Base-by-base conservation (phyloP, 2,329 filamentous ascomycete species). In the Pezicula carpinea region DNA sequence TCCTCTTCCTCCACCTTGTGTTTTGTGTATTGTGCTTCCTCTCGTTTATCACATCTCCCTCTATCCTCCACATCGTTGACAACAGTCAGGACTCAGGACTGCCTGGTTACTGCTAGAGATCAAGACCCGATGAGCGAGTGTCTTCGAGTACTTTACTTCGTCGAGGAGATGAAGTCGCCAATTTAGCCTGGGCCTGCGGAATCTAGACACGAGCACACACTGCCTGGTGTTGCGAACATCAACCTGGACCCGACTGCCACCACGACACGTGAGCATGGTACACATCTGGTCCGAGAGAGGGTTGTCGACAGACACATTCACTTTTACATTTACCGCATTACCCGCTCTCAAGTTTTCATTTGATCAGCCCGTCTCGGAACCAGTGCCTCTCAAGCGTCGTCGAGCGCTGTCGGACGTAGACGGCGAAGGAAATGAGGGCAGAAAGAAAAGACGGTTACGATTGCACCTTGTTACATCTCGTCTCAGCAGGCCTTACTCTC, bases 401-500 rank as follows among this genome's bases (percentile, higher is more conserved):
- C 53, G 62, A 41, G 57, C 62, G 4, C 57, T 65, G 2, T 64
- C 59, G 3, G 62, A 65, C 53, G 62, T 64, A 1, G 62, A 65
- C 50, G 62, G 61, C 8, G 54, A 55, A 26, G 54, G 54, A 13
- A 58, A 57, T 38, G 55, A 53, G 39, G 56, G 58, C 10, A 54
- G 62, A 41, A 89, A 89, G 71, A 89, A 88, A 64, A 78, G 85
- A 19, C 74, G 85, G 3, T 67, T 88, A 4, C 74, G 82, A 1
- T 68, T 79, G 2, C 66, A 76, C 17, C 72, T 88, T 36, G 79
- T 87, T 59, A 89, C 85, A 1, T 87, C 83, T 17, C 76, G 83
- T 6, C 77, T 89, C 1, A 87, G 83, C 8, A 76, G 74, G 40
- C 83, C 85, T 1, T 89, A 80, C 64, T 87, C 83, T 0, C 71